Evolutionary conservation across 1,284 basidiomycete species (phyloP), one percentile per base, ranked within the genome.

Genomic region (Sanghuangporus sanghuang): DNA sequence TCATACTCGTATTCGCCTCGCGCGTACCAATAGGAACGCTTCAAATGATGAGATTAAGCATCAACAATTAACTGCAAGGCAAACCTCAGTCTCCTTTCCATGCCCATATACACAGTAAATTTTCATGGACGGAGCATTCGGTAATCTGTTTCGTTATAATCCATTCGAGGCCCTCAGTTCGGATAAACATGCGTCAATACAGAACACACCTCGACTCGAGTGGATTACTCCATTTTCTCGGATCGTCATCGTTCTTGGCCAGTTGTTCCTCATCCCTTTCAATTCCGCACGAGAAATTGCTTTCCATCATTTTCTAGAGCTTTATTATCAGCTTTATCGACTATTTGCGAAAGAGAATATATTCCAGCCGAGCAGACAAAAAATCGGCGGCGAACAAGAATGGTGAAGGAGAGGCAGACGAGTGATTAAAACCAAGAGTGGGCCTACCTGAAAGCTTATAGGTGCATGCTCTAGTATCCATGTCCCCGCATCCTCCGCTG

Each of bases 71-170:
- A 44, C 12, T 23, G 44, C 27, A 32, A 18, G 7, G 71, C 81
- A 70, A 54, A 89, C 90, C 83, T 98, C 97, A 0, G 97, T 99
- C 69, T 96, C 91, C 73, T 98, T 98, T 21, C 97, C 97, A 68
- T 94, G 90, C 0, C 96, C 97, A 75, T 99, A 98, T 8, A 96
- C 83, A 69, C 96, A 98, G 75, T 90, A 93, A 23, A 98, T 87
- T 73, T 92, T 95, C 89, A 98, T 92, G 0, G 88, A 91, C 0
- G 96, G 96, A 0, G 96, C 96, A 57, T 89, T 78, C 0, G 96
- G 96, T n/a, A 95, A 78, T 70, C 90, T 92, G 3, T 6, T 3
- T 50, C n/a, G 35, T 46, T 56, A 21, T 5, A 39, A 27, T 32
- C 38, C 8, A 23, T n/a, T n/a, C 57, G 53, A 54, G 6, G 21